Evolutionary conservation across 208 protist species (phyloP).

Genomic region (Entamoeba invadens): DNA sequence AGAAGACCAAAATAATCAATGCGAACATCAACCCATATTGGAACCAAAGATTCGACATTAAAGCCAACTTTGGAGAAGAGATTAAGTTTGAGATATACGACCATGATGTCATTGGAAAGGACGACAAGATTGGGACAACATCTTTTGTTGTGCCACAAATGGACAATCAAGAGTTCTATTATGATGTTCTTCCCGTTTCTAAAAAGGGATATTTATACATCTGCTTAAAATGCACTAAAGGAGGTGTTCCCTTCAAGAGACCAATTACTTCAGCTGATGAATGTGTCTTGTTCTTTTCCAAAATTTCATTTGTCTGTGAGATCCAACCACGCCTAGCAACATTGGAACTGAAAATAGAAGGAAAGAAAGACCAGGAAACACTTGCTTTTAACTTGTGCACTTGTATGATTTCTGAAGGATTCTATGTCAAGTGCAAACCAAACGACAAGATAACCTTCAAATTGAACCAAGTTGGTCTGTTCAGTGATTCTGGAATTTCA

Average conservation of each 20-base stretch:
- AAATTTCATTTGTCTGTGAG: not conserved
- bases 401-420: not conserved
- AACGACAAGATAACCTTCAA: not conserved
- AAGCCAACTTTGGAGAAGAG: not conserved
- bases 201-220: not conserved
- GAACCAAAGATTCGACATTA: not conserved
- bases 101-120: not conserved
- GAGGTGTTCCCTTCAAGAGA: not conserved
- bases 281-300: not conserved
- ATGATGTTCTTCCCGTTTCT: not conserved
- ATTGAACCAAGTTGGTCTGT: not conserved
- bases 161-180: not conserved
- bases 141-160: not conserved
- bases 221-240: not conserved
- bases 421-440: not conserved
- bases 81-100: not conserved
- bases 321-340: not conserved
- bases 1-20: not conserved
- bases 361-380: not conserved
- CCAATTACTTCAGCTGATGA: not conserved
- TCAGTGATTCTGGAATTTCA: no score
- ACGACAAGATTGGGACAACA: not conserved
- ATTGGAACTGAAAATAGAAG: not conserved
- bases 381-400: not conserved
- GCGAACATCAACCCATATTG: not conserved